Evolutionary conservation across 306 rosid genomes (phyloP).

Genomic region (Datisca glomerata): DNA sequence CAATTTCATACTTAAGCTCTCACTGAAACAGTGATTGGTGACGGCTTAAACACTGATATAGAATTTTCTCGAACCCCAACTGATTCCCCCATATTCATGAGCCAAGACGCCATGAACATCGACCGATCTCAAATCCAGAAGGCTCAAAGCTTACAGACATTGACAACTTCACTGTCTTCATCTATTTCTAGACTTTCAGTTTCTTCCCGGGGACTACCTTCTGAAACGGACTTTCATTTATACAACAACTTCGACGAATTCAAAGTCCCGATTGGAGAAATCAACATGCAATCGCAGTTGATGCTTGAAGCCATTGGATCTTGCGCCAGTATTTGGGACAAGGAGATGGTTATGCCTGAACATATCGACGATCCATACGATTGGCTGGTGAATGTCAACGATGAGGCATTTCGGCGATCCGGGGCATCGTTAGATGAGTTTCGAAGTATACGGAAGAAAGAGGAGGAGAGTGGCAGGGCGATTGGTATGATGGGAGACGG

Average conservation of each 20-base stretch:
- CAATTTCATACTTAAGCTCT: too few relatives aligned
- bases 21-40: too few relatives aligned
- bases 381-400: constrained; percentile 70
- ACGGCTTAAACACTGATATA: neutral
- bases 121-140: constrained; percentile 27
- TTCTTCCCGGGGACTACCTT: constrained; percentile 51
- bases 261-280: constrained; percentile 33
- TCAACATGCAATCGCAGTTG: constrained; percentile 42
- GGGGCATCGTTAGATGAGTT: constrained; percentile 53
- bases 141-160: constrained; percentile 27
- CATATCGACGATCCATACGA: constrained; percentile 56
- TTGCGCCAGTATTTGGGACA: constrained; percentile 34
- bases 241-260: constrained; percentile 60
- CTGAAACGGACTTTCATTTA: constrained; percentile 52
- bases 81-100: constrained; percentile 10
- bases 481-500: constrained; percentile 29
- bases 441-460: constrained; percentile 26
- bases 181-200: constrained; percentile 46
- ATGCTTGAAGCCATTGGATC: constrained; percentile 51
- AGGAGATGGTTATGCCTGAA: constrained; percentile 26
- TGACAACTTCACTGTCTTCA: constrained; percentile 33
- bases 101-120: constrained; percentile 26
- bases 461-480: constrained; percentile 30
- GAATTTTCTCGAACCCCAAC: constrained; percentile 7
- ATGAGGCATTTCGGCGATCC: constrained; percentile 49